Conservation (phyloP, 1,284 basidiomycete genomes). For the Tausonia pullulans region DNA sequence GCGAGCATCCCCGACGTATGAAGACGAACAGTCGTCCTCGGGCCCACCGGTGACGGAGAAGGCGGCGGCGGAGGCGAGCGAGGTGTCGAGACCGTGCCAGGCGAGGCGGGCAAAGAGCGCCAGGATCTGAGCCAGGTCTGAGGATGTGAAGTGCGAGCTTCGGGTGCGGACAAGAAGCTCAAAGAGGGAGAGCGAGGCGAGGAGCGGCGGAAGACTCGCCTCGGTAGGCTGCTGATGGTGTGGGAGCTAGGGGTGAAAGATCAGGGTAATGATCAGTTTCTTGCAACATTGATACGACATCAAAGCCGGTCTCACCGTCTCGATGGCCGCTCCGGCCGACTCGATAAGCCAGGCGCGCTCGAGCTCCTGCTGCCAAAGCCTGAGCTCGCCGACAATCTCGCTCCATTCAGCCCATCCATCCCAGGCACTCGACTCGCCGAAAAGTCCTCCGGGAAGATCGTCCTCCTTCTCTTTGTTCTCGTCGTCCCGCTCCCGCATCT, state of each 20-base stretch:
- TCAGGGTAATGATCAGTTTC: background rate
- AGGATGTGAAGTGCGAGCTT: constrained; percentile 2
- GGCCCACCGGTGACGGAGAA: too few species aligned
- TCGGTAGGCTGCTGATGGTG: background rate
- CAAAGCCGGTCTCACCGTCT: background rate
- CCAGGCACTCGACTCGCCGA: background rate
- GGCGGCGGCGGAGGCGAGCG: background rate
- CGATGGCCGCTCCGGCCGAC: background rate
- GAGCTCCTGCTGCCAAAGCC: constrained; percentile 6
- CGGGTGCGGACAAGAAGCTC: background rate
- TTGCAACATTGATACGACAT: too few species aligned
- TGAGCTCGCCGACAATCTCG: background rate
- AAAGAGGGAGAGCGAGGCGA: background rate
- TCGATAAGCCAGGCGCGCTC: constrained; percentile 1
- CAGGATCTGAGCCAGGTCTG: background rate
- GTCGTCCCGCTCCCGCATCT: background rate
- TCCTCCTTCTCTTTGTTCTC: background rate
- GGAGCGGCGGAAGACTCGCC: background rate
- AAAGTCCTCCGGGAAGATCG: background rate
- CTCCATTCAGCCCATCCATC: constrained; percentile 12
- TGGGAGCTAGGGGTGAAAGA: background rate
- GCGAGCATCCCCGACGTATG: too few species aligned
- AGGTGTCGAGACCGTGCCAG: constrained; percentile 5
- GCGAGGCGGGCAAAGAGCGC: constrained; percentile 4
- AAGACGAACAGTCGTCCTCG: too few species aligned